Percentiles rank a stretch among this genome's conserved stretches.
Conservation (phyloP, 2,329 filamentous ascomycete species). For the Aspergillus sp. region DNA sequence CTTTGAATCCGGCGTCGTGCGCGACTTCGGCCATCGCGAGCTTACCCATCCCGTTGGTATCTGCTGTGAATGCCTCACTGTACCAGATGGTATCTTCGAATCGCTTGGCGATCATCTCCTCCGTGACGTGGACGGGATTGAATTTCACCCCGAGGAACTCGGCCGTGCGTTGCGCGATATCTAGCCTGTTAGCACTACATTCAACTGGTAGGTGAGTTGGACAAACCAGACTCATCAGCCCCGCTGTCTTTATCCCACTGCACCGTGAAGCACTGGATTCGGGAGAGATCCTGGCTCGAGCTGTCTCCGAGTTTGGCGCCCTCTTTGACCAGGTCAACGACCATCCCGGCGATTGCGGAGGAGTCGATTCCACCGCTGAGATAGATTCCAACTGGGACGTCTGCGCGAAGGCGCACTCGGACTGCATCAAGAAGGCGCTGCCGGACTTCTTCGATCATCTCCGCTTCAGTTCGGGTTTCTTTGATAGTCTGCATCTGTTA, state of each 20-base stretch:
- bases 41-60: constrained; percentile 55
- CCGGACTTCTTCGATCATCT: constrained; percentile 53
- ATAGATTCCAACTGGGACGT: constrained; percentile 60
- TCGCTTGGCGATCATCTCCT: constrained; percentile 43
- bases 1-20: constrained; percentile 50
- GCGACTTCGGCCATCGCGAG: constrained; percentile 50
- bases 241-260: constrained; percentile 51
- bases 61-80: constrained; percentile 46
- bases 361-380: constrained; percentile 60
- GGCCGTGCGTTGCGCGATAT: constrained; percentile 49
- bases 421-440: constrained; percentile 53
- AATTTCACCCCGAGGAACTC: constrained; percentile 49
- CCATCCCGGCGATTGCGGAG: constrained; percentile 58
- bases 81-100: constrained; percentile 50
- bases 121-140: constrained; percentile 45
- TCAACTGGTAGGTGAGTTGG: too few relatives aligned
- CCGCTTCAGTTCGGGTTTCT: constrained; percentile 44
- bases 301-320: constrained; percentile 49
- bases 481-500: background rate
- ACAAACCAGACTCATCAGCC: constrained; percentile 51
- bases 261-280: constrained; percentile 52
- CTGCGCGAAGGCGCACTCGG: constrained; percentile 55
- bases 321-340: constrained; percentile 50
- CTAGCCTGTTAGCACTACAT: constrained; percentile 14
- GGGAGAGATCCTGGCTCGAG: constrained; percentile 30